Percentiles rank a stretch among this genome's conserved stretches.
Conservation (phyloP, 2,329 filamentous ascomycete genomes). For the Stachybotrys chartarum region DNA sequence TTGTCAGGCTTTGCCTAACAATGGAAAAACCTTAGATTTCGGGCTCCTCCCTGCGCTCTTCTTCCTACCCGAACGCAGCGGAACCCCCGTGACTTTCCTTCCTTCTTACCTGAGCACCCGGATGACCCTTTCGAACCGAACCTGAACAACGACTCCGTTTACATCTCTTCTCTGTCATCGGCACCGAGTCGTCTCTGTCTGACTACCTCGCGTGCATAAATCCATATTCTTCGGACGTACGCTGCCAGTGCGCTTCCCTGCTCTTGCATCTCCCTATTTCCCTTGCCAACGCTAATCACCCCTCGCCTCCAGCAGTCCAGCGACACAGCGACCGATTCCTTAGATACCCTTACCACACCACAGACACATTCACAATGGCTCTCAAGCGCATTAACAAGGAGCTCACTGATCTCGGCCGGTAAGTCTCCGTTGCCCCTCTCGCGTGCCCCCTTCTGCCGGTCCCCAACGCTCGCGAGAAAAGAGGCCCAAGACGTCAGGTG, state of each 20-base stretch:
- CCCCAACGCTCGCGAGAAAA: conserved; percentile 14
- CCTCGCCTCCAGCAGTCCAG: conserved; percentile 11
- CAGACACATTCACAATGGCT: conserved; percentile 54
- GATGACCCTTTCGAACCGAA: conserved; percentile 11
- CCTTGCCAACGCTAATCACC: conserved; percentile 15
- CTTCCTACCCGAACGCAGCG: background rate
- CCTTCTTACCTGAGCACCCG: background rate
- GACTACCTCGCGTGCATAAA: background rate
- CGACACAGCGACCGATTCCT: conserved; percentile 16
- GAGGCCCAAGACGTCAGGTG: conserved; percentile 27
- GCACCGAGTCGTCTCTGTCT: background rate
- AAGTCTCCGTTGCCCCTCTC: conserved; percentile 30
- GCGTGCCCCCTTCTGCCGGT: conserved; percentile 5
- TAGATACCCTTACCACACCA: conserved; percentile 15
- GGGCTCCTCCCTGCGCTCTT: conserved; percentile 9
- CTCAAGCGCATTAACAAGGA: conserved; percentile 95
- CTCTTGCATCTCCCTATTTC: conserved; percentile 6
- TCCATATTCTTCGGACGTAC: background rate
- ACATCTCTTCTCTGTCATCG: conserved; percentile 1
- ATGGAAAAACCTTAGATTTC: conserved; percentile 23
- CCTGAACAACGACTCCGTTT: background rate
- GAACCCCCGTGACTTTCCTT: conserved; percentile 1
- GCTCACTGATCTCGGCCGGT: conserved; percentile 84
- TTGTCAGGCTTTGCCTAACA: conserved; percentile 9
- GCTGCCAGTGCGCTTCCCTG: conserved; percentile 12